Evolutionary conservation across 139 green algal genomes (phyloP).

Genomic region (Ulvella scutata): DNA sequence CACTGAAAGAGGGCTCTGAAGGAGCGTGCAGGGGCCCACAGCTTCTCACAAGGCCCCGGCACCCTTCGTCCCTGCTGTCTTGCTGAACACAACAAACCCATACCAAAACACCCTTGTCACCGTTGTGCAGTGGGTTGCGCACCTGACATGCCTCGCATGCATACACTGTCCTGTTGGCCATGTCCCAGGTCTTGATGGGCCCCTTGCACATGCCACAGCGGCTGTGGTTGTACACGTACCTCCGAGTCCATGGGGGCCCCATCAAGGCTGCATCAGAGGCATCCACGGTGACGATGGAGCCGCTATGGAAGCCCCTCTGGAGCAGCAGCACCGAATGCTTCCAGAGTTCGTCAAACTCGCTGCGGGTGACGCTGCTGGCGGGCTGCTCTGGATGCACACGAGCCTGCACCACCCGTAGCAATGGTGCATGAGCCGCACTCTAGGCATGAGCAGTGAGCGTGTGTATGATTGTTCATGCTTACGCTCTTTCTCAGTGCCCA

Average conservation of each 20-base stretch:
- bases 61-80: too few relatives aligned
- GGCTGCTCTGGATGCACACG: conserved; percentile 66
- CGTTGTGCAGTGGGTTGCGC: too few relatives aligned
- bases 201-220: conserved; percentile 48
- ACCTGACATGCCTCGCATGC: conserved; percentile 54
- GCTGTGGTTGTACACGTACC: conserved; percentile 80
- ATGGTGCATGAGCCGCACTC: too few relatives aligned
- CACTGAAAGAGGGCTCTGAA: too few relatives aligned
- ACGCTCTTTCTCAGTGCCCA: too few relatives aligned
- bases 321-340: conserved; percentile 45
- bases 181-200: conserved; percentile 47
- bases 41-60: too few relatives aligned
- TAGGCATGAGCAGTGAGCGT: too few relatives aligned
- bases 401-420: too few relatives aligned
- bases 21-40: too few relatives aligned
- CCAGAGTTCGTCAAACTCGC: conserved; percentile 35
- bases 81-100: too few relatives aligned
- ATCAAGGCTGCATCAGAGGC: conserved; percentile 43
- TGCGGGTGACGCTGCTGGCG: conserved; percentile 21
- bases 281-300: conserved; percentile 79
- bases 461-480: too few relatives aligned
- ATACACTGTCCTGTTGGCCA: conserved; percentile 55
- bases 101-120: too few relatives aligned
- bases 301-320: conserved; percentile 50
- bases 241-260: conserved; percentile 50